Base-by-base conservation (phyloP, 129 eudicot species). In the Smallanthus sonchifolius region DNA sequence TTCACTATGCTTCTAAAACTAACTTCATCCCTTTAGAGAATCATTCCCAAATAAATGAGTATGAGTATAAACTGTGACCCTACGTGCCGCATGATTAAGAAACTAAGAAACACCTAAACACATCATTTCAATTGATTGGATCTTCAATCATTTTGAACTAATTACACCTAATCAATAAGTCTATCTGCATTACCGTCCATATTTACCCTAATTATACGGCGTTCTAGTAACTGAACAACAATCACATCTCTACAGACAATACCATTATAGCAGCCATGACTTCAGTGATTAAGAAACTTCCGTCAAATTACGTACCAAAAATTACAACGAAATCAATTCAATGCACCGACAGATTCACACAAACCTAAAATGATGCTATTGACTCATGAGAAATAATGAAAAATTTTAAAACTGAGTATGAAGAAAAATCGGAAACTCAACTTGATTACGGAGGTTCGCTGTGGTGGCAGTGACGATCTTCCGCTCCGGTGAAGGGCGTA, bases 401-500 rank as follows among this genome's bases (percentile, higher is more conserved):
- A 54, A 10, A 16, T 0, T n/a, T 51, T 40, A 37, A 37, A 51
- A 24, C 32, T 52, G 42, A 75, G 36, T 28, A 39, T n/a, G 40
- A 51, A 55, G 61, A 56, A 77, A 67, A 77, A 67, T n/a, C 47
- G 0, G 65, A 24, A 35, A 77, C 81, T 77, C 76, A 45, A 43
- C 75, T 57, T 75, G 63, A 69, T 43, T n/a, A 28, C 64, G 79
- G 56, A 63, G 19, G 24, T 15, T 57, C 1, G 40, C 57, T 6
- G 57, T 24, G 24, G 57, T 48, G 62, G 69, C 69, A 11, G 61
- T 67, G 14, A 44, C 7, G 4, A 39, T 76, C 42, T 24, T 52
- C 74, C 32, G 59, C 1, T 52, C 74, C 32, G 59, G 59, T 9
- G 19, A 24, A 75, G 13, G 60, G 66, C 44, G 57, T 15, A 10